These are phyloP conservation scores for Yamadazyma blattariae DNA, from an alignment of 1,139 yeast genomes.

Conservation along the genomic window DNA sequence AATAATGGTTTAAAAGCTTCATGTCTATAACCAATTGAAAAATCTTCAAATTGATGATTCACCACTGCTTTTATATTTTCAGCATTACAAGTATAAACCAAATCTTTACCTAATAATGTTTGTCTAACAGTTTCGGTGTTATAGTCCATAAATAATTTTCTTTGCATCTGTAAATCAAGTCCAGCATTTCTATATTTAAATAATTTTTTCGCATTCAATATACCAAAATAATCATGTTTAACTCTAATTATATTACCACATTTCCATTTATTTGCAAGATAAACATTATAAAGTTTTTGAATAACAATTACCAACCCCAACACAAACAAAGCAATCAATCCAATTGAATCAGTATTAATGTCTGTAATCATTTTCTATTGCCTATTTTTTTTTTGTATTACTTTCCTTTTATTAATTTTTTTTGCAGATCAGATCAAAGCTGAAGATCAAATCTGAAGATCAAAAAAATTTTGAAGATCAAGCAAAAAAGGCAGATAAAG, in stretches of 20 bases:
- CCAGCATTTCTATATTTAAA: conserved; percentile 13
- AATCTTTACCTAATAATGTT: conserved; percentile 11
- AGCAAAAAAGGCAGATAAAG: too few species aligned
- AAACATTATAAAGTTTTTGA: conserved; percentile 6
- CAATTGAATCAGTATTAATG: background rate
- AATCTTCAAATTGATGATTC: conserved; percentile 47
- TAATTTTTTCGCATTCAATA: conserved; percentile 10
- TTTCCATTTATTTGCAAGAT: conserved; percentile 9
- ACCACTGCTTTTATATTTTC: conserved; percentile 37
- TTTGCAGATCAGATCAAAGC: too few species aligned
- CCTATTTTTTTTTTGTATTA: too few species aligned
- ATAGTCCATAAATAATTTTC: conserved; percentile 8
- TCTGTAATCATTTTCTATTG: background rate
- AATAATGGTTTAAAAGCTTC: conserved; percentile 41
- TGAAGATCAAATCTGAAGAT: too few species aligned
- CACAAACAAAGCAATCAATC: too few species aligned
- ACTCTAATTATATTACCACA: conserved; percentile 9
- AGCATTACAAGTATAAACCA: conserved; percentile 24
- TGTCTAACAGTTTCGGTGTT: conserved; percentile 12
- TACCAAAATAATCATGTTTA: conserved; percentile 13
- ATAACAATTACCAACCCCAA: conserved; percentile 1
- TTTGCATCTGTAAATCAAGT: conserved; percentile 11
- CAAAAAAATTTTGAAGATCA: too few species aligned
- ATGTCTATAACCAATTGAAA: conserved; percentile 49
- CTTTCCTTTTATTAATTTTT: too few species aligned